Evolutionary conservation across 2,329 filamentous ascomycete genomes (phyloP), one percentile per base, ranked within the genome.

Genomic region (Chrysosphaeria jannelii): DNA sequence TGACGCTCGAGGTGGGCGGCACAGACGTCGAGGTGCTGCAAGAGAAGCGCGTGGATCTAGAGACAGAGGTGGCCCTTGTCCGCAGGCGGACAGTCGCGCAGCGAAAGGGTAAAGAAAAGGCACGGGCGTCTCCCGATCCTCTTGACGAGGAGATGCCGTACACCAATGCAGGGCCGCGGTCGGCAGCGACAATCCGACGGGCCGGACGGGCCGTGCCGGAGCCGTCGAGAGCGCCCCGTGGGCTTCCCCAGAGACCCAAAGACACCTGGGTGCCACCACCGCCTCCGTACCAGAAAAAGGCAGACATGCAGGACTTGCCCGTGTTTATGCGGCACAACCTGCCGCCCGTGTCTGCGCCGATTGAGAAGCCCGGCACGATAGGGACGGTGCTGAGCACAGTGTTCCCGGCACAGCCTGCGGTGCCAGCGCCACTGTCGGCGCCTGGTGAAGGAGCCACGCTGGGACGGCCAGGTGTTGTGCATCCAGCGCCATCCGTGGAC

Each of bases 231-330:
- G 35, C 55, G 76, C 33, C 74, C 74, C 4, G n/a, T n/a, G n/a
- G n/a, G n/a, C n/a, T n/a, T n/a, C 72, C 85, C 39, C 74, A 85
- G 41, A 81, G 72, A 31, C 74, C 85, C 38, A 72, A 74, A 4
- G 75, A 85, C 35, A 75, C 79, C 34, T 88, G 75, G 75, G 69
- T 78, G 4, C 71, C 74, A 5, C 75, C 75, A 5, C 75, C 75
- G 6, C 75, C 75, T 3, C 72, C 72, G 1, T 88, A 88, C 34
- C 60, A 64, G 19, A 57, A 60, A 25, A 63, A 70, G 5, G 23
- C 26, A 1, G 57, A 61, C 22, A 57, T 57, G 1, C 50, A 48
- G 7, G 56, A 60, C 32, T 30, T 58, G 26, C 57, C 58, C 2
- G 50, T 45, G 3, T 64, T 63, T 29, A 32, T 64, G 30, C 53